Conservation (phyloP, 805 yeast genomes). For the Starmerella geochares region DNA sequence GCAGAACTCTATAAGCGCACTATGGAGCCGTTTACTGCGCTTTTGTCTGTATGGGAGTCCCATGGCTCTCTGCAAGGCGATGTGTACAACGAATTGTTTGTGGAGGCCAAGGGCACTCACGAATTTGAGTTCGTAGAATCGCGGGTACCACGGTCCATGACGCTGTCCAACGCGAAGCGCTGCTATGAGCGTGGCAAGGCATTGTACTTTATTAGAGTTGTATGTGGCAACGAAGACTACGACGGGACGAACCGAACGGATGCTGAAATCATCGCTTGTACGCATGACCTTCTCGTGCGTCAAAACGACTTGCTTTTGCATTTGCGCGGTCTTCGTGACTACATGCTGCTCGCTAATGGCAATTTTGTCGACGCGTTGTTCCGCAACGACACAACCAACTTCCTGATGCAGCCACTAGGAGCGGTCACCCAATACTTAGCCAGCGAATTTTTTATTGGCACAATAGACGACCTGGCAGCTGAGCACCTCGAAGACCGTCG, state of each 20-base stretch:
- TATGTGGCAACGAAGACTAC: slow-evolving; percentile 48
- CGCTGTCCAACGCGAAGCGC: slow-evolving; percentile 25
- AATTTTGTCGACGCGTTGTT: slow-evolving; percentile 68
- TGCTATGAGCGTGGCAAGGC: slow-evolving; percentile 54
- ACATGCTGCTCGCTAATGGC: slow-evolving; percentile 63
- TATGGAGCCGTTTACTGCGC: slow-evolving; percentile 49
- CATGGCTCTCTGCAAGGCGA: slow-evolving; percentile 49
- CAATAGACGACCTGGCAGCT: slow-evolving; percentile 11
- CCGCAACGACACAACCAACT: slow-evolving; percentile 14
- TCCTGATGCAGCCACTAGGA: slow-evolving; percentile 11
- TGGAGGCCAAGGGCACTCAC: slow-evolving; percentile 25
- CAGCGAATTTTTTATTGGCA: slow-evolving; percentile 13
- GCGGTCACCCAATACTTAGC: slow-evolving; percentile 11
- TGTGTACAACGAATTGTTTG: slow-evolving; percentile 54
- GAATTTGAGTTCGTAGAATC: slow-evolving; percentile 24
- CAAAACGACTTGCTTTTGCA: slow-evolving; percentile 45
- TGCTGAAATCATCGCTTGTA: slow-evolving; percentile 42
- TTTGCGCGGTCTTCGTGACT: slow-evolving; percentile 51
- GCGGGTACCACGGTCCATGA: slow-evolving; percentile 36
- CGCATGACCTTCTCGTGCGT: slow-evolving; percentile 41
- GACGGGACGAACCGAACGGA: slow-evolving; percentile 64
- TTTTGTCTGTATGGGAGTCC: slow-evolving; percentile 56
- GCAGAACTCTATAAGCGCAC: slow-evolving; percentile 38
- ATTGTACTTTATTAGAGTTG: slow-evolving; percentile 48
- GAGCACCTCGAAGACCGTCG: not conserved